A percentile compares a stretch with the other conserved stretches of the same genome.
Evolutionary conservation across 148 eudicot species (phyloP).

Genomic region (Rhododendron molle): DNA sequence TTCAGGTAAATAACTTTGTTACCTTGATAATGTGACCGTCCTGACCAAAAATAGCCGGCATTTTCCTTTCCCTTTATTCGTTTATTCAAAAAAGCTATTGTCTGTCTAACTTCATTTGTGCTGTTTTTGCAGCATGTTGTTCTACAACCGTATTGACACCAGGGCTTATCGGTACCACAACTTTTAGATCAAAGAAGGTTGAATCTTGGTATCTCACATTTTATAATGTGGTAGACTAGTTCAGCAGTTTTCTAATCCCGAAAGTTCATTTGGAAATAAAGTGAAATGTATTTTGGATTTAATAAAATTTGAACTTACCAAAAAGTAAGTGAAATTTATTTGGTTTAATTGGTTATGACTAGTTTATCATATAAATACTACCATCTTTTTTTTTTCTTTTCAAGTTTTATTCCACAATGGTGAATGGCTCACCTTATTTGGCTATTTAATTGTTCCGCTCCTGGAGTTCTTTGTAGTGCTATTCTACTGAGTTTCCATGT

Average conservation of each 20-base stretch:
- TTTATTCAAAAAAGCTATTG: no score
- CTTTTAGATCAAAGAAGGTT: background rate
- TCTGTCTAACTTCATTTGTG: background rate
- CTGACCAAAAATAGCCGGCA: background rate
- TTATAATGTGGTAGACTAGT: background rate
- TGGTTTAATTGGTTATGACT: background rate
- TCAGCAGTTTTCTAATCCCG: background rate
- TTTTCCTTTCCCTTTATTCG: background rate
- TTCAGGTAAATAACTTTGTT: conserved; percentile 45
- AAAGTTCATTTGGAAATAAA: background rate
- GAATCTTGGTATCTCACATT: background rate
- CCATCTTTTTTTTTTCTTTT: background rate
- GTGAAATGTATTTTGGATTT: background rate
- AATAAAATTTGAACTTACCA: no score
- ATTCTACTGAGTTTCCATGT: background rate
- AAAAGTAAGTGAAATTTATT: background rate
- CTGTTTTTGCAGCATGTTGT: conserved; percentile 35
- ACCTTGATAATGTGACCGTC: background rate
- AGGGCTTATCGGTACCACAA: background rate
- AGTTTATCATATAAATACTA: background rate
- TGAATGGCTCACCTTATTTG: no score
- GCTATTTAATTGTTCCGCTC: no score
- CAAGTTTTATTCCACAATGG: background rate
- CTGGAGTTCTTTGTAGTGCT: background rate
- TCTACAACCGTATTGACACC: conserved; percentile 26